Evolutionary conservation across 192 early-diverging fungal genomes (phyloP).

Genomic region (Gamsiella multidivaricata): DNA sequence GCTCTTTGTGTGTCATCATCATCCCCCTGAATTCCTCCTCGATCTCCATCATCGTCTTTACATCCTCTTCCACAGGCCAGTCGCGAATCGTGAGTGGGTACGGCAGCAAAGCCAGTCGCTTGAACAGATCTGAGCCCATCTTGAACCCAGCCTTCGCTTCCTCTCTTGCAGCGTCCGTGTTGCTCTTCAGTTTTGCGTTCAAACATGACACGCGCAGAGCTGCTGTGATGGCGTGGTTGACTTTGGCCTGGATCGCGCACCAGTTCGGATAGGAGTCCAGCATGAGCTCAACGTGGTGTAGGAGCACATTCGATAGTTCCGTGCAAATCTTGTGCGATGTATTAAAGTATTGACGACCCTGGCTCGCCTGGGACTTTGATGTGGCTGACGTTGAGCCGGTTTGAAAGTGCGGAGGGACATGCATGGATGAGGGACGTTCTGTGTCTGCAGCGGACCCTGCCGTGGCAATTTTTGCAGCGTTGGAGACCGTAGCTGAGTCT

Average conservation of each 20-base stretch:
- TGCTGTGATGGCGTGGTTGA: constrained; percentile 33
- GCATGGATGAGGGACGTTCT: too few species aligned
- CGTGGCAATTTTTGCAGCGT: too few species aligned
- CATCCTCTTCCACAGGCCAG: constrained; percentile 29
- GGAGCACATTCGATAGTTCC: constrained; percentile 16
- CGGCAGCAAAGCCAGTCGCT: constrained; percentile 18
- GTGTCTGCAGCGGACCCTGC: too few species aligned
- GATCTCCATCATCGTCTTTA: constrained; percentile 22
- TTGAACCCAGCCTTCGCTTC: constrained; percentile 32
- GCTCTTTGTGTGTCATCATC: constrained; percentile 28
- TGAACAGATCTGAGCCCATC: constrained; percentile 32
- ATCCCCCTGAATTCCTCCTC: constrained; percentile 33
- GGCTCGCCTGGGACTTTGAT: neutral
- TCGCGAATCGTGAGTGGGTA: constrained; percentile 17
- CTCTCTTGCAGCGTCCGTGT: neutral
- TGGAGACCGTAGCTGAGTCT: too few species aligned
- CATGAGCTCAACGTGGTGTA: constrained; percentile 43
- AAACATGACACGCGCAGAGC: constrained; percentile 16
- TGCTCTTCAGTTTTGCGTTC: constrained; percentile 14
- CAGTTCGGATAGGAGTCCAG: constrained; percentile 29
- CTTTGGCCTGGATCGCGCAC: constrained; percentile 34
- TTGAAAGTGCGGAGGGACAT: too few species aligned
- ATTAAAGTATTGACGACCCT: constrained; percentile 11
- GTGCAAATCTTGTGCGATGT: constrained; percentile 32
- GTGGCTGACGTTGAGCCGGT: neutral